Conservation (phyloP, 2,329 filamentous ascomycete genomes). For the Venturia effusa region DNA sequence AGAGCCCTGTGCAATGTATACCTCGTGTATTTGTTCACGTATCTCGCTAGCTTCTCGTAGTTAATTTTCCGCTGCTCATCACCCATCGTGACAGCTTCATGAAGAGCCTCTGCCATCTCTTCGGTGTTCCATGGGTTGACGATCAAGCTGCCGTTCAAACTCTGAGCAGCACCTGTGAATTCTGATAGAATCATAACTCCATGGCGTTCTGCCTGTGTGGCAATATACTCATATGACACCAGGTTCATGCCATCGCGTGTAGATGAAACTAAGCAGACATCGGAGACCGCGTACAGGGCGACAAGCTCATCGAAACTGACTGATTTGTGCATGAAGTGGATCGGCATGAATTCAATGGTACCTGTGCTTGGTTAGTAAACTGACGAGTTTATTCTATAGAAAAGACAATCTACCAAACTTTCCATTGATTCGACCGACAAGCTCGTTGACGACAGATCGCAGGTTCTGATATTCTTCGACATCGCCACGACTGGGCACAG, state of each 20-base stretch:
- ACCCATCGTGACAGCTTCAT: slow-evolving; percentile 94
- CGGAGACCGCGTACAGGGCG: slow-evolving; percentile 82
- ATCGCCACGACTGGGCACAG: slow-evolving; percentile 86
- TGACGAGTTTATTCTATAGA: too few relatives aligned
- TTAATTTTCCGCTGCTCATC: slow-evolving; percentile 78
- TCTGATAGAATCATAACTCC: slow-evolving; percentile 93
- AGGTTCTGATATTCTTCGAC: slow-evolving; percentile 98
- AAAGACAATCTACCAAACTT: slow-evolving; percentile 55
- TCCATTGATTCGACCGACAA: slow-evolving; percentile 94
- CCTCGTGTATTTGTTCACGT: slow-evolving; percentile 95
- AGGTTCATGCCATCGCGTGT: slow-evolving; percentile 99
- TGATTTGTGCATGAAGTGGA: slow-evolving; percentile 96
- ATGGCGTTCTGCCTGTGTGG: slow-evolving; percentile 79
- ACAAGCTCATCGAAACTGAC: slow-evolving; percentile 92
- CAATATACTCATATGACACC: slow-evolving; percentile 97
- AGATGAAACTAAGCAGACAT: slow-evolving; percentile 84
- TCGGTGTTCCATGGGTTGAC: slow-evolving; percentile 99
- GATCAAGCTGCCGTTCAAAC: slow-evolving; percentile 82
- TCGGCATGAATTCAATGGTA: slow-evolving; percentile 97
- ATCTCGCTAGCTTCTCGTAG: slow-evolving; percentile 84
- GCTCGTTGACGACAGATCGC: slow-evolving; percentile 87
- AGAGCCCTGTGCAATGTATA: slow-evolving; percentile 23
- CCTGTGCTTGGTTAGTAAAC: slow-evolving; percentile 32
- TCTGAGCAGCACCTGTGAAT: slow-evolving; percentile 92
- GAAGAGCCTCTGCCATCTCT: slow-evolving; percentile 82